Percentiles rank a stretch among this genome's conserved stretches.
Evolutionary conservation across 306 rosid species (phyloP).

Genomic region (Corylus avellana): DNA sequence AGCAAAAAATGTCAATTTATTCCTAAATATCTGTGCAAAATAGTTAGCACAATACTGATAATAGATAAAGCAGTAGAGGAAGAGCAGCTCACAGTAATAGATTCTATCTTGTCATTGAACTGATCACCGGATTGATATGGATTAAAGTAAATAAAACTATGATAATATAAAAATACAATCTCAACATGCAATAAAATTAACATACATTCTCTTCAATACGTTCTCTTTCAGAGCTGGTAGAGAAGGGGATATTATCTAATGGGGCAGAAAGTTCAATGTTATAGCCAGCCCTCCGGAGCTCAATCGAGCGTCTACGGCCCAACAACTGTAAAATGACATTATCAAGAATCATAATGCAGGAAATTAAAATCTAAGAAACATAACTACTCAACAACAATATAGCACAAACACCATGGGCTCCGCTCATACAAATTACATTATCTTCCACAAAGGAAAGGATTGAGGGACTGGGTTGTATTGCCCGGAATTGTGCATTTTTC

Average conservation of each 20-base stretch:
- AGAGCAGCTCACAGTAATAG: background rate
- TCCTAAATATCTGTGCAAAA: conserved; percentile 64
- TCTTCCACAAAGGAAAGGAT: conserved; percentile 85
- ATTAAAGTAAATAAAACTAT: background rate
- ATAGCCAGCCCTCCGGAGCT: conserved; percentile 85
- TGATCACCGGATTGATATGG: background rate
- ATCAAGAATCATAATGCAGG: conserved; percentile 17
- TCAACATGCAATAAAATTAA: conserved; percentile 18
- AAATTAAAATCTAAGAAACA: conserved; percentile 29
- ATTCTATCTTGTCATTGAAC: background rate
- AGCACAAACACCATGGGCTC: conserved; percentile 31
- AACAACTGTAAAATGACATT: conserved; percentile 52
- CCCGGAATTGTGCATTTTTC: conserved; percentile 81
- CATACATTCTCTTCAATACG: conserved; percentile 79
- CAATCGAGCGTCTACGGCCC: conserved; percentile 86
- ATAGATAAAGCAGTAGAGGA: conserved; percentile 6
- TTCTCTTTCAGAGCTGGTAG: conserved; percentile 69
- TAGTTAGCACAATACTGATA: conserved; percentile 22
- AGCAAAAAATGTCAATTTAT: conserved; percentile 82
- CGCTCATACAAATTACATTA: conserved; percentile 71
- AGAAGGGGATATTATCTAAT: conserved; percentile 74
- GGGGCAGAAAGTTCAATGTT: conserved; percentile 89
- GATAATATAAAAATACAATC: background rate
- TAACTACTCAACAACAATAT: conserved; percentile 3
- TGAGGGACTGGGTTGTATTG: conserved; percentile 85